Conservation (phyloP, 2,329 filamentous ascomycete genomes). For the Pleoardoris graminearum region DNA sequence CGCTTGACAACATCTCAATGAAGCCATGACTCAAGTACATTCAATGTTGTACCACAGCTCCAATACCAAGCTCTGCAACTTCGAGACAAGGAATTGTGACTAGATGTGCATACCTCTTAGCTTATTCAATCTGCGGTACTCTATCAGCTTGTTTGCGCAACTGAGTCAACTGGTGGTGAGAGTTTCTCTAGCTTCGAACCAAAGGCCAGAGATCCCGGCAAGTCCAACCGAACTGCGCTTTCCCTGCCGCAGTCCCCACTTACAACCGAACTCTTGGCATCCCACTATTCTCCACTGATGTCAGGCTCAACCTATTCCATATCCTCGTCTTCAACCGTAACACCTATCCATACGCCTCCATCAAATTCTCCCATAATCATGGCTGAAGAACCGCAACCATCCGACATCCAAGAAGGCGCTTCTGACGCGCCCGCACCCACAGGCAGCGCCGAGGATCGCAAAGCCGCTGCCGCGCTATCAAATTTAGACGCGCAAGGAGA, state of each 20-base stretch:
- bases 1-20: not conserved
- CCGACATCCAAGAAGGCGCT: constrained; percentile 62
- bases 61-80: not conserved
- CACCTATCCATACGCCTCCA: not conserved
- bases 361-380: constrained; percentile 45
- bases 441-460: constrained; percentile 73
- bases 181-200: not conserved
- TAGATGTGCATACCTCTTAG: too few relatives aligned
- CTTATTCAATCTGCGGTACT: too few relatives aligned
- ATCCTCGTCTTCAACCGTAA: not conserved
- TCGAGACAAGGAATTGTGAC: not conserved
- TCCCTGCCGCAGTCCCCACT: not conserved
- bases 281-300: not conserved
- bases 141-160: too few relatives aligned
- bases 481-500: constrained; percentile 64
- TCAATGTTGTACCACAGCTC: not conserved
- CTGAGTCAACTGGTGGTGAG: not conserved
- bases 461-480: constrained; percentile 73
- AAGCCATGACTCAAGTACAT: constrained; percentile 3
- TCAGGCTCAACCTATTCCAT: not conserved
- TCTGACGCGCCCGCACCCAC: constrained; percentile 51
- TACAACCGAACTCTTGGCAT: not conserved
- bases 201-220: constrained; percentile 2
- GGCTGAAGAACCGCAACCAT: constrained; percentile 64
- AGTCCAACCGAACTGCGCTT: not conserved